phyloP scores from a whole-genome alignment of 106 monocot species.

The Acanthochlamys bracteata region DNA sequence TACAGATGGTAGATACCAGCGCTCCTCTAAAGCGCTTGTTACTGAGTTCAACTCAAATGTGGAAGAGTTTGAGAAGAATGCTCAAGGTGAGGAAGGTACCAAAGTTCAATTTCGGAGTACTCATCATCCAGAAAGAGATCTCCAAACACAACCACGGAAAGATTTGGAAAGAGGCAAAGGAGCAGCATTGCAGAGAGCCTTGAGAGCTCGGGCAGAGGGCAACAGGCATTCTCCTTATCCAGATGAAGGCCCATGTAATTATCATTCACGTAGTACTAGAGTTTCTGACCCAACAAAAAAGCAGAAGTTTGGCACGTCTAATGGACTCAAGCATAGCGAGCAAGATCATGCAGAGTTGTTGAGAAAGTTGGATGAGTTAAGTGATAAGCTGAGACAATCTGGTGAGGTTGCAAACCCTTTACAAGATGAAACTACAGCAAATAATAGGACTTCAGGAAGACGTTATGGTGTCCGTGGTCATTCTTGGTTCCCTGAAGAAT shows the following conservation, averaged over 20 bases:
- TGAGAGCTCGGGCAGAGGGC: neutral
- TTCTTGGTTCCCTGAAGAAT: constrained; percentile 25
- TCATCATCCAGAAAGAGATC: constrained; percentile 4
- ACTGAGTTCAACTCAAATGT: neutral
- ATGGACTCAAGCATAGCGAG: constrained; percentile 31
- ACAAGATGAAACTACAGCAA: constrained; percentile 8
- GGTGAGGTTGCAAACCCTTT: constrained; percentile 41
- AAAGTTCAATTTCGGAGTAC: constrained; percentile 8
- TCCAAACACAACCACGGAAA: constrained; percentile 8
- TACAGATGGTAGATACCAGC: constrained; percentile 14
- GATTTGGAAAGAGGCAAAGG: constrained; percentile 6
- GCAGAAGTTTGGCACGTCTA: constrained; percentile 16
- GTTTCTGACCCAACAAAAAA: constrained; percentile 5
- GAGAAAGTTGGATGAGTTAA: constrained; percentile 83
- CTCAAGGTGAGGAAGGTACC: constrained; percentile 17
- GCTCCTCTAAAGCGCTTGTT: constrained; percentile 14
- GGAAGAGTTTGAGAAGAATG: constrained; percentile 11
- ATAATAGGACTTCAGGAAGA: neutral
- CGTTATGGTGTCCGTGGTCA: neutral
- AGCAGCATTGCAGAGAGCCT: constrained; percentile 7
- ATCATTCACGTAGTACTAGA: constrained; percentile 2
- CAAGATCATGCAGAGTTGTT: constrained; percentile 68
- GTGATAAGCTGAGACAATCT: constrained; percentile 67
- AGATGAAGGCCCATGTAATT: constrained; percentile 46
- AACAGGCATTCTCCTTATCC: constrained; percentile 25